Conservation (phyloP, 441 rosid species). For the Erysimum cheiri region DNA sequence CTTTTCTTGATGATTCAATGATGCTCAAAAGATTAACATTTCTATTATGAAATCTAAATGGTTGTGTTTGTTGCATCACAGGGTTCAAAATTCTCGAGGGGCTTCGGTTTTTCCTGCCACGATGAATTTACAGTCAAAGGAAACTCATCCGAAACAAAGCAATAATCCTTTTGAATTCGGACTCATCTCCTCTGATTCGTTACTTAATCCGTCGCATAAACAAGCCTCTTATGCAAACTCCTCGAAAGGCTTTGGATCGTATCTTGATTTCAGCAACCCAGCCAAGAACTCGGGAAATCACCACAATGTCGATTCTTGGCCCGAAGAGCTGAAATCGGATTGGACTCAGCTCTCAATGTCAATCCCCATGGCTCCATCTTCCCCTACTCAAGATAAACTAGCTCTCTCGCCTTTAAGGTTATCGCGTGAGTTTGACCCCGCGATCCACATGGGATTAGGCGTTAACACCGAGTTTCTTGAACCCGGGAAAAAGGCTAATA, state of each 20-base stretch:
- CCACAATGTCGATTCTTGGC: slow-evolving; percentile 53
- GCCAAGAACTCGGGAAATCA: slow-evolving; percentile 47
- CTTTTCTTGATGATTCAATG: slow-evolving; percentile 28
- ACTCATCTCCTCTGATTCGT: slow-evolving; percentile 52
- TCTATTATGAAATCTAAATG: slow-evolving; percentile 2
- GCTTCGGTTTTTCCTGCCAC: slow-evolving; percentile 43
- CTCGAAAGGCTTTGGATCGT: slow-evolving; percentile 50
- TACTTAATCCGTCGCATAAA: slow-evolving; percentile 51
- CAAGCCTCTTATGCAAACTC: slow-evolving; percentile 30
- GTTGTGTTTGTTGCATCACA: slow-evolving; percentile 34
- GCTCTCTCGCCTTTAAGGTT: slow-evolving; percentile 61
- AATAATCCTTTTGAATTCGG: slow-evolving; percentile 52
- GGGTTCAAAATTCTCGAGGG: slow-evolving; percentile 46
- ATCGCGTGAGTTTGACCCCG: slow-evolving; percentile 54
- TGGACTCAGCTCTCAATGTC: slow-evolving; percentile 84
- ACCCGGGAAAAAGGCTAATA: slow-evolving; percentile 54
- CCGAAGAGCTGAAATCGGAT: slow-evolving; percentile 63
- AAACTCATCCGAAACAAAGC: slow-evolving; percentile 48
- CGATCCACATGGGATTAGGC: slow-evolving; percentile 41
- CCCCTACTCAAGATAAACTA: slow-evolving; percentile 55
- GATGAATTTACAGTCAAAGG: slow-evolving; percentile 44
- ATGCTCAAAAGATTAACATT: neutral
- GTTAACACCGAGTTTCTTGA: slow-evolving; percentile 47
- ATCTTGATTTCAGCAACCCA: slow-evolving; percentile 52
- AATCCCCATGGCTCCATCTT: slow-evolving; percentile 53